A percentile compares a stretch with the other conserved stretches of the same genome.
These are phyloP conservation scores for Pestalotiopsis sp. DNA, from an alignment of 2,329 filamentous ascomycete genomes.

Conservation along the genomic window DNA sequence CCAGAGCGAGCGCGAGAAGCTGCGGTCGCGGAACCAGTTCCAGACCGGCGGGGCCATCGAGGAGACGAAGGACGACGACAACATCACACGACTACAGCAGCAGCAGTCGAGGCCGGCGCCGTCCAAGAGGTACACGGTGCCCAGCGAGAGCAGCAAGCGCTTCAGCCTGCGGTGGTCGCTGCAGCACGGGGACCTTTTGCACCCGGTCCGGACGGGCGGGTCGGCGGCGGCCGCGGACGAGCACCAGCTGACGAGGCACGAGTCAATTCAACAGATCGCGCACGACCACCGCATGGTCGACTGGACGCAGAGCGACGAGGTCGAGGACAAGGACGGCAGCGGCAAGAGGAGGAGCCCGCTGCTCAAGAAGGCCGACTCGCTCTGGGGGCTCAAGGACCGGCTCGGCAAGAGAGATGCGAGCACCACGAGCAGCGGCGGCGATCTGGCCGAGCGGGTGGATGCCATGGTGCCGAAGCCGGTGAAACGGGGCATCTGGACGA, in stretches of 20 bases:
- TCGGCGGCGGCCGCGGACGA: not conserved
- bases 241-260: slow-evolving; percentile 19
- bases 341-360: slow-evolving; percentile 25
- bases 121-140: slow-evolving; percentile 13
- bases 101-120: slow-evolving; percentile 29
- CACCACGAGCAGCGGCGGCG: slow-evolving; percentile 20
- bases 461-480: slow-evolving; percentile 32
- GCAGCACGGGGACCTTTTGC: not conserved
- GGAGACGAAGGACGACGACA: slow-evolving; percentile 21
- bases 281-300: slow-evolving; percentile 46
- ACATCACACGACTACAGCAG: slow-evolving; percentile 17
- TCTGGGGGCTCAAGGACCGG: slow-evolving; percentile 50
- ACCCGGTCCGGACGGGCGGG: slow-evolving; percentile 2
- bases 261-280: slow-evolving; percentile 28
- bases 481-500: slow-evolving; percentile 43
- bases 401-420: slow-evolving; percentile 35
- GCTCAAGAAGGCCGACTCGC: slow-evolving; percentile 50
- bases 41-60: slow-evolving; percentile 42
- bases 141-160: slow-evolving; percentile 8
- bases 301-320: slow-evolving; percentile 63
- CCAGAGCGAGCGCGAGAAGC: slow-evolving; percentile 41
- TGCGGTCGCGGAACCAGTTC: slow-evolving; percentile 46
- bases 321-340: slow-evolving; percentile 23
- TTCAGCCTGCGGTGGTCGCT: slow-evolving; percentile 2
- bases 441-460: slow-evolving; percentile 24